These are phyloP conservation scores for Penicillium polonicum DNA, from an alignment of 2,329 filamentous ascomycete species.

Conservation along the genomic window DNA sequence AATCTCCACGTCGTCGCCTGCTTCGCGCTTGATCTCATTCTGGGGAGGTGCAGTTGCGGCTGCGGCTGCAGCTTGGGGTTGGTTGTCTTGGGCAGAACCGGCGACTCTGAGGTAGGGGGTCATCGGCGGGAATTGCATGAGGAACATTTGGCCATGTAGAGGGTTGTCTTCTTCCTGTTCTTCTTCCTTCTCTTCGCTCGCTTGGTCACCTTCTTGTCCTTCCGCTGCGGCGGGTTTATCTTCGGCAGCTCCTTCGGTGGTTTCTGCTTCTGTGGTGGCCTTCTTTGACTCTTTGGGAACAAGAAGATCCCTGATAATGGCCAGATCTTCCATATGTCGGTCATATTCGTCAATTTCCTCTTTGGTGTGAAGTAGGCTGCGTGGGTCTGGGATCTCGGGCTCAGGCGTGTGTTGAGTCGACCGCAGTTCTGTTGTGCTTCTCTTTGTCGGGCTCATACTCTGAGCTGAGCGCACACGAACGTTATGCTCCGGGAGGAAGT, in stretches of 20 bases:
- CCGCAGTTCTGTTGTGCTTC: constrained; percentile 20
- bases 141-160: constrained; percentile 57
- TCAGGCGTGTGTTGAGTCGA: constrained; percentile 24
- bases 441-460: constrained; percentile 13
- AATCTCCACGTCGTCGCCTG: constrained; percentile 31
- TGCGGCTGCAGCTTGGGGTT: neutral
- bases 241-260: constrained; percentile 8
- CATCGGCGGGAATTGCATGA: constrained; percentile 64
- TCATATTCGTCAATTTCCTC: constrained; percentile 46
- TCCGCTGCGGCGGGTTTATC: constrained; percentile 14
- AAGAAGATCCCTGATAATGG: constrained; percentile 41
- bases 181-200: constrained; percentile 20
- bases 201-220: constrained; percentile 16
- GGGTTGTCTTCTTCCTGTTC: constrained; percentile 28
- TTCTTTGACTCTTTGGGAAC: constrained; percentile 26
- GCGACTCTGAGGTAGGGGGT: constrained; percentile 56
- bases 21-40: constrained; percentile 31
- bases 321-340: constrained; percentile 41
- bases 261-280: constrained; percentile 10
- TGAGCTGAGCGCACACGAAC: constrained; percentile 32
- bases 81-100: constrained; percentile 15
- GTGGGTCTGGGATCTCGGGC: constrained; percentile 17
- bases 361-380: constrained; percentile 40
- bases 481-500: constrained; percentile 34
- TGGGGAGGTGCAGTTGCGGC: constrained; percentile 5